phyloP scores from a whole-genome alignment of 2,329 filamentous ascomycete genomes.

The Pseudonectria buxi region DNA sequence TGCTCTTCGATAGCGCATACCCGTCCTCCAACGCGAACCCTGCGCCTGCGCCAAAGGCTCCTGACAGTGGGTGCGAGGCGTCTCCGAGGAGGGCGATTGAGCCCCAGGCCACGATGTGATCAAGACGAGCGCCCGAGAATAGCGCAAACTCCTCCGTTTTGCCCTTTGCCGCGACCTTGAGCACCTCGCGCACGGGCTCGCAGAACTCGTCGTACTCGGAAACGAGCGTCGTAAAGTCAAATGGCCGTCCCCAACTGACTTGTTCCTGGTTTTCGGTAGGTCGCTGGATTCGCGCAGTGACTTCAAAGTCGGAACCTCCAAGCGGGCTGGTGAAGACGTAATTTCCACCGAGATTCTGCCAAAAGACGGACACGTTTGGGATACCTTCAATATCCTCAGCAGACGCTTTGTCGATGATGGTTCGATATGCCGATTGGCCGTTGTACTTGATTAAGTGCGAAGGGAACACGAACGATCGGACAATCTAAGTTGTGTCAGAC shows the following conservation, averaged over 20 bases:
- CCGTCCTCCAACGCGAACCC: conserved; percentile 32
- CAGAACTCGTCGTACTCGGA: conserved; percentile 24
- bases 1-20: conserved; percentile 15
- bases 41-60: conserved; percentile 34
- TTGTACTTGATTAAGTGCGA: conserved; percentile 39
- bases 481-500: conserved; percentile 21
- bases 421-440: conserved; percentile 27
- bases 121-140: conserved; percentile 25
- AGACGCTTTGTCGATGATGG: conserved; percentile 20
- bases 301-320: conserved; percentile 26
- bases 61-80: conserved; percentile 47
- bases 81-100: conserved; percentile 45
- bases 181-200: conserved; percentile 22
- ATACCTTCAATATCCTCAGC: conserved; percentile 24
- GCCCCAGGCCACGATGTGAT: conserved; percentile 14
- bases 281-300: conserved; percentile 19
- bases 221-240: conserved; percentile 14
- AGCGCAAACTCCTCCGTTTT: conserved; percentile 23
- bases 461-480: conserved; percentile 35
- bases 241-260: conserved; percentile 25
- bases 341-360: conserved; percentile 23
- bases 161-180: conserved; percentile 21
- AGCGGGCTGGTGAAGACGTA: conserved; percentile 30
- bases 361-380: conserved; percentile 23
- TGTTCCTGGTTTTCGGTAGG: conserved; percentile 16